These are phyloP conservation scores for Macadamia tetraphylla DNA, from an alignment of 164 flowering plant genomes.

Conservation along the genomic window DNA sequence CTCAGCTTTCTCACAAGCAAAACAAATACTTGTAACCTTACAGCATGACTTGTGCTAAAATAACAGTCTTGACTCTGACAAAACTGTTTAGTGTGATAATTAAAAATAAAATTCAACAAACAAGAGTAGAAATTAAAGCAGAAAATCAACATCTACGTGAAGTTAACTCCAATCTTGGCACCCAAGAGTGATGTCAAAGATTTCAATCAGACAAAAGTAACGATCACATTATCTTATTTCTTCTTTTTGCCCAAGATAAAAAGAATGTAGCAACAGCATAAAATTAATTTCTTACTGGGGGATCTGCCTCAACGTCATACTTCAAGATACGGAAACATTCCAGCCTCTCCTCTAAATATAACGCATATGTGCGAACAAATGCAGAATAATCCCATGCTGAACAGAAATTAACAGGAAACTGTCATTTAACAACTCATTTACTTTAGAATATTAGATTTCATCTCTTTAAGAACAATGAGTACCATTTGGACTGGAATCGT, in stretches of 20 bases:
- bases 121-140: too few relatives aligned
- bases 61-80: too few relatives aligned
- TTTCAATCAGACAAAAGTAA: not conserved
- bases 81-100: too few relatives aligned
- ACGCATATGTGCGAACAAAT: slow-evolving; percentile 92
- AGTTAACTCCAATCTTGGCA: too few relatives aligned
- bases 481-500: slow-evolving; percentile 96
- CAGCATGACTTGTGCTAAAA: too few relatives aligned
- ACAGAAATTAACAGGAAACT: slow-evolving; percentile 9
- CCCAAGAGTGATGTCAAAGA: not conserved
- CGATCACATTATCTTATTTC: not conserved
- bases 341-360: slow-evolving; percentile 86
- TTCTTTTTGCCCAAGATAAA: too few relatives aligned
- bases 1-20: too few relatives aligned
- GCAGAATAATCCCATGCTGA: slow-evolving; percentile 99
- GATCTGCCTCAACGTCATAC: slow-evolving; percentile 82
- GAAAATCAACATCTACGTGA: too few relatives aligned
- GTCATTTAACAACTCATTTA: slow-evolving; percentile 1
- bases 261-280: not conserved
- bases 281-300: slow-evolving; percentile 45
- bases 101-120: too few relatives aligned
- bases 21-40: too few relatives aligned
- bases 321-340: slow-evolving; percentile 86
- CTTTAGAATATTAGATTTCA: not conserved
- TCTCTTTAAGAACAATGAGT: slow-evolving; percentile 12